Percentiles rank a stretch among this genome's conserved stretches.
phyloP scores from a whole-genome alignment of 164 flowering plant species.

The Tetrastigma voinierianum region DNA sequence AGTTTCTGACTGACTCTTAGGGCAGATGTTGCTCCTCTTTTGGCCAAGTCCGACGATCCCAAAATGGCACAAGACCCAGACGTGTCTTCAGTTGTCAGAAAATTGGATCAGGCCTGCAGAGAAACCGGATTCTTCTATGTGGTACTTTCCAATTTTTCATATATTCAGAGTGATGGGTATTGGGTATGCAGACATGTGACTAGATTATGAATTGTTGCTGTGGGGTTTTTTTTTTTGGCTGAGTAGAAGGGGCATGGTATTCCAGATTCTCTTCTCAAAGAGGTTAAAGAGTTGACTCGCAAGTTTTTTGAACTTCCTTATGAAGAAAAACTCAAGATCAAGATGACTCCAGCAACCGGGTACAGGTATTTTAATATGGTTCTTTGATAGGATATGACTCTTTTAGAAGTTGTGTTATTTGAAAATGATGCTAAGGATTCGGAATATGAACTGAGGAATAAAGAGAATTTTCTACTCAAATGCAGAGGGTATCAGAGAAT shows the following conservation, averaged over 20 bases:
- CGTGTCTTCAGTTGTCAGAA: conserved; percentile 58
- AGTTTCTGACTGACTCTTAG: not conserved
- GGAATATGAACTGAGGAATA: not conserved
- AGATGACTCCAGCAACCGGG: conserved; percentile 72
- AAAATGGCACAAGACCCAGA: conserved; percentile 54
- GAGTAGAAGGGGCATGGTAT: conserved; percentile 85
- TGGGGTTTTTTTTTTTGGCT: conserved; percentile 14
- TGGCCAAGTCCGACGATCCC: conserved; percentile 74
- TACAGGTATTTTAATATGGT: conserved; percentile 49
- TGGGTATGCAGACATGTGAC: not conserved
- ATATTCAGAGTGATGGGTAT: not conserved
- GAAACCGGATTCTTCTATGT: conserved; percentile 93
- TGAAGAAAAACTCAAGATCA: conserved; percentile 81
- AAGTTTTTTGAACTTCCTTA: conserved; percentile 64
- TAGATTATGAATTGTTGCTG: not conserved
- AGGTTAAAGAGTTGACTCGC: conserved; percentile 53
- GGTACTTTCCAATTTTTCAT: conserved; percentile 36
- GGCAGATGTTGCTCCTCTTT: conserved; percentile 68
- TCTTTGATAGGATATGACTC: too few relatives aligned
- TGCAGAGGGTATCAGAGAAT: conserved; percentile 91
- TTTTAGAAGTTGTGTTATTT: too few relatives aligned
- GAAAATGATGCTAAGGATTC: too few relatives aligned
- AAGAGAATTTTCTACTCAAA: not conserved
- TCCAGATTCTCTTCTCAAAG: conserved; percentile 70
- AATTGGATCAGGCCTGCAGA: conserved; percentile 74